Percentiles rank a stretch among this genome's conserved stretches.
phyloP scores from a whole-genome alignment of 306 rosid genomes.

The Ochetophila trinervis region DNA sequence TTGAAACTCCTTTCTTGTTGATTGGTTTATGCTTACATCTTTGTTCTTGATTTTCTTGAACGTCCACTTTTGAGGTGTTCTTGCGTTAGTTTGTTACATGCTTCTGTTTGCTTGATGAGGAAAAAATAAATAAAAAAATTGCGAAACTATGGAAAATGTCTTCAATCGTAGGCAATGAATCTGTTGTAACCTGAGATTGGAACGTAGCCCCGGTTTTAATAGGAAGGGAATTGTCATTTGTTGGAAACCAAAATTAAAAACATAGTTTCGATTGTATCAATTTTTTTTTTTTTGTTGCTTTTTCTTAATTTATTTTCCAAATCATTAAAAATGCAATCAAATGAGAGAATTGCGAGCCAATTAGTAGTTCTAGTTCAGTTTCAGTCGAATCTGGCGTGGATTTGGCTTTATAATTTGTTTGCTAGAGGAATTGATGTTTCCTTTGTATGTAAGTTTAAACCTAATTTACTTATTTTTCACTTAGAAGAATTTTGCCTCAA shows the following conservation, averaged over 20 bases:
- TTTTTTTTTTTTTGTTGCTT: background rate
- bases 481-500: no score
- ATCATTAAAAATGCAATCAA: background rate
- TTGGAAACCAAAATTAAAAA: background rate
- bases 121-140: slow-evolving; percentile 1
- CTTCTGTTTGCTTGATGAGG: slow-evolving; percentile 22
- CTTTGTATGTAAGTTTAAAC: no score
- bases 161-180: slow-evolving; percentile 15
- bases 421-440: background rate
- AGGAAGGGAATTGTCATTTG: background rate
- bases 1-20: background rate
- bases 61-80: no score
- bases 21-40: background rate
- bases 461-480: no score
- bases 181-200: background rate
- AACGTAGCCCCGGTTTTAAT: slow-evolving; percentile 2
- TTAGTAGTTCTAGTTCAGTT: slow-evolving; percentile 4
- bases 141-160: background rate
- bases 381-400: background rate
- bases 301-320: background rate
- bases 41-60: background rate
- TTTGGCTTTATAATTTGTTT: background rate
- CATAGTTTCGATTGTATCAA: background rate
- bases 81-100: background rate
- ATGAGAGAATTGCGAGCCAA: background rate